Evolutionary conservation across 1,284 basidiomycete genomes (phyloP), one percentile per base, ranked within the genome.

Genomic region (Waitea zeae): DNA sequence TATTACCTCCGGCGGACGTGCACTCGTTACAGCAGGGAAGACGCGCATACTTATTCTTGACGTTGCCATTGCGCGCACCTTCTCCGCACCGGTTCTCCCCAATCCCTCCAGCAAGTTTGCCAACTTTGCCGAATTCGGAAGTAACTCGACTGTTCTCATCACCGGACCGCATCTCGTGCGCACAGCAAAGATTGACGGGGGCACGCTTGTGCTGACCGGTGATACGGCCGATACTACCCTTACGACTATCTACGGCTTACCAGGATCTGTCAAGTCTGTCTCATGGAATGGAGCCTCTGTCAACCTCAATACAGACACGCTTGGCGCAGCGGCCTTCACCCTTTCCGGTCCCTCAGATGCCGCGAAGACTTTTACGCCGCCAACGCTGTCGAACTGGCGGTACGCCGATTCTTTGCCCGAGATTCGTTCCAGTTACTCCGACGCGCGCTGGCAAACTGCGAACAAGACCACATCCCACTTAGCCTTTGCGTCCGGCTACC

Each of bases 391-490:
- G n/a, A n/a, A n/a, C n/a, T n/a, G n/a, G n/a, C 9, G 15, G 15
- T 12, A 7, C 29, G 44, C 48, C 7, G 59, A 66, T 41, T 59
- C 59, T 5, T 40, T 66, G 30, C 63, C 62, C 1, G 63, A 66
- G 44, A 42, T 61, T 20, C 34, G 38, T 11, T 20, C 40, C 2
- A 43, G 39, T 1, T 64, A 58, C 38, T 53, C 59, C 40, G 62
- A 63, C 42, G 47, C 47, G 14, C 42, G 45, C 15, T 64, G 64
- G 58, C 47, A 57, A 0, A 36, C 49, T 6, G 64, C 62, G 22
- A 56, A 62, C 37, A 58, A 62, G 45, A 64, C 62, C 3, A 65
- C 61, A n/a, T n/a, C n/a, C n/a, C n/a, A n/a, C n/a, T n/a, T n/a
- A n/a, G n/a, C n/a, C n/a, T n/a, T n/a, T n/a, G n/a, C n/a, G n/a